Conservation (phyloP, 768 basidiomycete genomes). For the Psilocybe azurescens region DNA sequence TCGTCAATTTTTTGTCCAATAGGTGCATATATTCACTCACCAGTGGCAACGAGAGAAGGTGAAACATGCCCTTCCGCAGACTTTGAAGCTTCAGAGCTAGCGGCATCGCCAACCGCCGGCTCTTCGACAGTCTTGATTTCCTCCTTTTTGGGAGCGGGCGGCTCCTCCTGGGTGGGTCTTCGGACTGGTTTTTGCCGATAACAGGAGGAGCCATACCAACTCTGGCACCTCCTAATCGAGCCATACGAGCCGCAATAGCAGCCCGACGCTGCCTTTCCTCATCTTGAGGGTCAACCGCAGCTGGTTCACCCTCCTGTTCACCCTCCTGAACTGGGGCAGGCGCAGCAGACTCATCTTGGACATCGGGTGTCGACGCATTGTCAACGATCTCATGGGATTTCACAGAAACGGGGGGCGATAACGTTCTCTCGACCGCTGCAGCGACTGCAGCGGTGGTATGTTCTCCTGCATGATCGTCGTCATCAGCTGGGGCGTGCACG, state of each 20-base stretch:
- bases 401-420: slow-evolving; percentile 39
- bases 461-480: slow-evolving; percentile 38
- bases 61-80: slow-evolving; percentile 6
- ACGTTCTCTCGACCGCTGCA: slow-evolving; percentile 32
- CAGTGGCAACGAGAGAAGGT: neutral
- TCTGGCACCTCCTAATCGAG: slow-evolving; percentile 84
- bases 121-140: slow-evolving; percentile 21
- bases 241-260: slow-evolving; percentile 92
- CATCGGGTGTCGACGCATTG: slow-evolving; percentile 23
- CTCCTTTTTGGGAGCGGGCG: slow-evolving; percentile 21
- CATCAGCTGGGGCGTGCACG: slow-evolving; percentile 49
- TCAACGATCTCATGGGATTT: slow-evolving; percentile 22
- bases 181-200: slow-evolving; percentile 56
- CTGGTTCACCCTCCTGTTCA: slow-evolving; percentile 17
- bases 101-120: slow-evolving; percentile 7
- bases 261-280: slow-evolving; percentile 83
- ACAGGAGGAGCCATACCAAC: slow-evolving; percentile 82
- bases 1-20: neutral
- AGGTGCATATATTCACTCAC: slow-evolving; percentile 12
- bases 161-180: slow-evolving; percentile 34
- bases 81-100: slow-evolving; percentile 11
- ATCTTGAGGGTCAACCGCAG: slow-evolving; percentile 57
- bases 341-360: slow-evolving; percentile 21
- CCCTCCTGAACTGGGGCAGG: slow-evolving; percentile 12
- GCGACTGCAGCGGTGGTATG: slow-evolving; percentile 20